Evolutionary conservation across 768 basidiomycete species (phyloP).

Genomic region (Trichaptum fuscoviolaceum): DNA sequence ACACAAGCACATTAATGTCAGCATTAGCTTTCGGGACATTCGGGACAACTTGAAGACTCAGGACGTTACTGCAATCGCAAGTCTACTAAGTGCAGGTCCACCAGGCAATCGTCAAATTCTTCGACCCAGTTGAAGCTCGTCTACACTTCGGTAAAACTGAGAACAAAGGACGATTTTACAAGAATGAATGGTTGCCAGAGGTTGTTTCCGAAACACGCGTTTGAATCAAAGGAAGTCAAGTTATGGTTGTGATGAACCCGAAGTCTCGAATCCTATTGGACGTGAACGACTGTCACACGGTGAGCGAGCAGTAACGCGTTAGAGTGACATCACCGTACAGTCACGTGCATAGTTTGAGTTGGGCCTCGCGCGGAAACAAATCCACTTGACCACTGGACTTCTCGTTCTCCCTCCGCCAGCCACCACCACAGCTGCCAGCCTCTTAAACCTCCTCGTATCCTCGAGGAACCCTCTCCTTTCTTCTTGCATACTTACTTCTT

Average conservation of each 20-base stretch:
- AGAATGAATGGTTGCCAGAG: too few relatives aligned
- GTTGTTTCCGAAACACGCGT: neutral
- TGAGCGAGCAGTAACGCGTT: neutral
- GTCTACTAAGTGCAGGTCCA: too few relatives aligned
- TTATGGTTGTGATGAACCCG: neutral
- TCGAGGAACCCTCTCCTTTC: neutral
- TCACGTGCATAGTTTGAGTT: slow-evolving; percentile 1
- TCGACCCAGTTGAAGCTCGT: too few relatives aligned
- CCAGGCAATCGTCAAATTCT: too few relatives aligned
- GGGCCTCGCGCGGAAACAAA: neutral
- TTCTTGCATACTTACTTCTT: slow-evolving; percentile 4
- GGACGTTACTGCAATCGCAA: too few relatives aligned
- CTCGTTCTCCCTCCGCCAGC: neutral
- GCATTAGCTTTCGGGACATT: too few relatives aligned
- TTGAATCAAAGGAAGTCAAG: neutral
- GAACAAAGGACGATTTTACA: too few relatives aligned
- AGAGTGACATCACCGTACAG: neutral
- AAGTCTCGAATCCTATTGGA: neutral
- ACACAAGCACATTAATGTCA: too few relatives aligned
- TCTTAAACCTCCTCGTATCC: slow-evolving; percentile 1
- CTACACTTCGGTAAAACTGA: too few relatives aligned
- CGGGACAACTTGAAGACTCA: too few relatives aligned
- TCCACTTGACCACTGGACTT: neutral
- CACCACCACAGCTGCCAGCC: neutral
- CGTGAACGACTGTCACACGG: neutral